Evolutionary conservation across 164 flowering plant genomes (phyloP).

Genomic region (Saururus chinensis): DNA sequence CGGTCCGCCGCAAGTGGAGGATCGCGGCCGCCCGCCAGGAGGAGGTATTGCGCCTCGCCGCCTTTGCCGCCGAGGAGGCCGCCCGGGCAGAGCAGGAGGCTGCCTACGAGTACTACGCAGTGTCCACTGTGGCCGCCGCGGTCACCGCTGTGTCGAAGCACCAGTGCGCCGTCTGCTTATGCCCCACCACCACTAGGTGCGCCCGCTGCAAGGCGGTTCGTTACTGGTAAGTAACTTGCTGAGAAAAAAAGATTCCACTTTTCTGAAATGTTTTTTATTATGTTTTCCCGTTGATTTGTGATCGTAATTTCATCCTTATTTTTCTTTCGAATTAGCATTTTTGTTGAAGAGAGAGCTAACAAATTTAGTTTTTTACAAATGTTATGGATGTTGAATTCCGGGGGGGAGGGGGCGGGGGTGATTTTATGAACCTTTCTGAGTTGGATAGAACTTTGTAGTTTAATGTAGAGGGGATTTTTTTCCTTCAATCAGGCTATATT

Average conservation of each 20-base stretch:
- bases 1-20: constrained; percentile 54
- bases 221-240: constrained; percentile 41
- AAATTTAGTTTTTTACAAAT: too few relatives aligned
- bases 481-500: too few relatives aligned
- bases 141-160: not conserved
- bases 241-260: not conserved
- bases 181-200: constrained; percentile 64
- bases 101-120: constrained; percentile 13
- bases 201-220: constrained; percentile 59
- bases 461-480: too few relatives aligned
- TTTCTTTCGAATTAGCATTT: too few relatives aligned
- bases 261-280: not conserved
- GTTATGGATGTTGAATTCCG: too few relatives aligned
- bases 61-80: constrained; percentile 54
- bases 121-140: not conserved
- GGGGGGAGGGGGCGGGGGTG: too few relatives aligned
- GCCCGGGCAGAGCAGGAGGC: constrained; percentile 67
- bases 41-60: constrained; percentile 57
- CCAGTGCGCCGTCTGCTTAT: constrained; percentile 50
- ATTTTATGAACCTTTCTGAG: too few relatives aligned
- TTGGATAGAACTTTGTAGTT: too few relatives aligned
- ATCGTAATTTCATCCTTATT: too few relatives aligned
- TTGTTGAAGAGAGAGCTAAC: too few relatives aligned
- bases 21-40: constrained; percentile 32
- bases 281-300: too few relatives aligned